These are phyloP conservation scores for Fennellomyces sp. DNA, from an alignment of 371 early-diverging fungal species.

Conservation along the genomic window DNA sequence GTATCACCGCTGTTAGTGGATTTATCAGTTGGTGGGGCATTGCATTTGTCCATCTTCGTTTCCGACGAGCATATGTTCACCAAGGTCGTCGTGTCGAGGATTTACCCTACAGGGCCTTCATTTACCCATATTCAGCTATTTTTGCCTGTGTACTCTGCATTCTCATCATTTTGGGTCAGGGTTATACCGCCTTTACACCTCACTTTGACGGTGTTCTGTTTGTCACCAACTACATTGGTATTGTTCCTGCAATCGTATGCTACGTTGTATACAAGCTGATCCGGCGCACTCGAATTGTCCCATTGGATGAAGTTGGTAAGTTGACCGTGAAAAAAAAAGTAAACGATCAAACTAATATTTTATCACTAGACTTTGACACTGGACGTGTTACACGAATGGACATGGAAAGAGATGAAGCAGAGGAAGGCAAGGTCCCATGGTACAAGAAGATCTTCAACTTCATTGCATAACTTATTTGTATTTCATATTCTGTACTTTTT, in stretches of 20 bases:
- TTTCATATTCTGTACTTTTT: background rate
- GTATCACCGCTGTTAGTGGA: constrained; percentile 69
- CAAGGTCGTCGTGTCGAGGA: constrained; percentile 66
- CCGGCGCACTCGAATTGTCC: constrained; percentile 52
- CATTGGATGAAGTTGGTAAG: constrained; percentile 53
- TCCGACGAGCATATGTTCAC: constrained; percentile 70
- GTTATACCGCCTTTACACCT: constrained; percentile 37
- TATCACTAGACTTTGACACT: constrained; percentile 26
- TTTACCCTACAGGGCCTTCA: constrained; percentile 69
- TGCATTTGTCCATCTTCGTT: constrained; percentile 70
- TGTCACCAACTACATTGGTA: constrained; percentile 33
- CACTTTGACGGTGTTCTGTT: constrained; percentile 20
- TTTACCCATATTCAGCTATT: constrained; percentile 66
- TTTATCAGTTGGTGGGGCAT: constrained; percentile 80
- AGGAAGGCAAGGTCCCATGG: constrained; percentile 14
- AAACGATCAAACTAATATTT: background rate
- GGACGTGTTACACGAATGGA: constrained; percentile 36
- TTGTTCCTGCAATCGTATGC: constrained; percentile 35
- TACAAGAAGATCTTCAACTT: constrained; percentile 11
- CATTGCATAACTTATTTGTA: constrained; percentile 6
- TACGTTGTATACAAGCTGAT: constrained; percentile 43
- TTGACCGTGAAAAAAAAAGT: background rate
- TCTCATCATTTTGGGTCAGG: constrained; percentile 60
- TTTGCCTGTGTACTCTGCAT: constrained; percentile 42
- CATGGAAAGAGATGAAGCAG: constrained; percentile 32